Base-by-base conservation (phyloP, 2,329 filamentous ascomycete species). In the Colletotrichum simmondsii region DNA sequence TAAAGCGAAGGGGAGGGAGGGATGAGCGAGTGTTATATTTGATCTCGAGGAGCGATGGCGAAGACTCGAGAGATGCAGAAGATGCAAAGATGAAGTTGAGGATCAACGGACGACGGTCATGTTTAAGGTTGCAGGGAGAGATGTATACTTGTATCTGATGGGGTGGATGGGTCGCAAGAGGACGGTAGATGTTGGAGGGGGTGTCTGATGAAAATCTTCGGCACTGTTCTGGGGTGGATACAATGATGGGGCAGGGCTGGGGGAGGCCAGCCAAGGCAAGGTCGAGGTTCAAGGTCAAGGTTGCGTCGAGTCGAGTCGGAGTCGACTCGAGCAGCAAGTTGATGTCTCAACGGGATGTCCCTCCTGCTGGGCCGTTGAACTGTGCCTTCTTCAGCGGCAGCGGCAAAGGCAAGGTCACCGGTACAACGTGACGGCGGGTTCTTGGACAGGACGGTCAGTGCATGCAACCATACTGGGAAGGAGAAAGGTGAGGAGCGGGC, bases 401-500 rank as follows among this genome's bases (percentile, higher is more conserved):
- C 72, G 65, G 71, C 74, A 60, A 75, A 53, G 32, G 22, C 49
- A 65, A 71, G 52, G 75, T 70, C 54, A 70, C 53, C 32, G 46
- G 67, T 72, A 72, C 68, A 72, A 67, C 58, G 68, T 63, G 35
- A 61, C 68, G 52, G 68, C 52, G 59, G 61, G 68, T 60, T 71
- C 68, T 72, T 66, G 61, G 57, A 61, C 61, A 68, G 58, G 61
- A 68, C 59, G 70, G 77, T 75, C 81, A 83, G 82, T 81, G 82
- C 81, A 84, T 82, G 83, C 82, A 81, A 81, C 85, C 85, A 79
- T 82, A 85, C 83, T 85, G 81, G 85, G 85, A 86, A 87, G 85
- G 85, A 86, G 85, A 53, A 83, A 81, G 79, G 78, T 79, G 78
- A 77, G 74, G 75, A 79, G 78, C 79, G 77, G 78, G 77, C 78